Evolutionary conservation across 768 basidiomycete genomes (phyloP), one percentile per base, ranked within the genome.

Genomic region (Coprinopsis cinerea): DNA sequence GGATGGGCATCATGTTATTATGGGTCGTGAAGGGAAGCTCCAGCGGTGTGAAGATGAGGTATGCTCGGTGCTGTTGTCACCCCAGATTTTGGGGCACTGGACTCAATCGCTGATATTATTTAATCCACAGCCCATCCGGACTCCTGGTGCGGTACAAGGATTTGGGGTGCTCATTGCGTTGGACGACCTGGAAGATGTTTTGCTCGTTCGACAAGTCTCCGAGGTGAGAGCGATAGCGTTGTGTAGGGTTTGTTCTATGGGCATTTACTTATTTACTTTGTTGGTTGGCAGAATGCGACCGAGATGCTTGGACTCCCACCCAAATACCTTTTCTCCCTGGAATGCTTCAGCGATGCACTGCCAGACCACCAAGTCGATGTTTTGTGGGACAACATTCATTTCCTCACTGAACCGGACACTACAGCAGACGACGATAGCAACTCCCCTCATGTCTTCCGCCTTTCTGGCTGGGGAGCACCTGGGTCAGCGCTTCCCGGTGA

Each of bases 121-220:
- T 25, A 20, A 28, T 42, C 30, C 37, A 5, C 47, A 86, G 83
- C 90, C 89, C 0, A 92, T 92, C 42, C 79, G 82, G 0, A 81
- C 83, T 0, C 90, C 88, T 11, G 89, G 89, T 2, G 82, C 88
- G 1, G 77, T 91, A 1, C 90, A 92, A 67, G 82, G 80, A 0
- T 92, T 85, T 58, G 89, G 88, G n/a, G 83, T 91, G 0, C 72
- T 91, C 2, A 76, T 92, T 44, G 85, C 77, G 1, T 66, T 90
- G 0, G 81, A 85, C 52, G 79, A 86, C 55, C 62, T 75, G 15
- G 69, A 75, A 6, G 78, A 83, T 14, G 66, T 69, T 2, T 65
- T 90, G 11, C 55, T 74, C 5, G 86, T 92, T 30, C 75, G 81
- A 11, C 89, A 91, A 59, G 86, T 88, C 0, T 91, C 88, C 24